These are phyloP conservation scores for Tricharina praecox DNA, from an alignment of 495 filamentous ascomycete species.

Conservation along the genomic window DNA sequence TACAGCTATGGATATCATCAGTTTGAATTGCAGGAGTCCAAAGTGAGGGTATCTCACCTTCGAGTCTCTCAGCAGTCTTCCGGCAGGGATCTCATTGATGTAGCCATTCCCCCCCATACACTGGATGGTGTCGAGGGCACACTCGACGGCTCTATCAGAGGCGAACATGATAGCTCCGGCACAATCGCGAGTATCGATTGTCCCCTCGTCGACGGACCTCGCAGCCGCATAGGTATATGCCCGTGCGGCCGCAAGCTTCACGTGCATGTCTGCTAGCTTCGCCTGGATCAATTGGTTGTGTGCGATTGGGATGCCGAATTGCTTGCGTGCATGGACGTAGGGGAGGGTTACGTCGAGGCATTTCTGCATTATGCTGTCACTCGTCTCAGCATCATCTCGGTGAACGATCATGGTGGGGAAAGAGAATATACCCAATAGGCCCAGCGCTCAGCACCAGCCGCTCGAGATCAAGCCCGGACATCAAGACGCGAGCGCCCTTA, in stretches of 20 bases:
- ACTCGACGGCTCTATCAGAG: slow-evolving; percentile 82
- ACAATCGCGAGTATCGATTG: slow-evolving; percentile 74
- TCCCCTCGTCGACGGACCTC: slow-evolving; percentile 53
- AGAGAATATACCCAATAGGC: slow-evolving; percentile 45
- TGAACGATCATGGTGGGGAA: background rate
- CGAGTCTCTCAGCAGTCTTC: slow-evolving; percentile 67
- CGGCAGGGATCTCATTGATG: slow-evolving; percentile 83
- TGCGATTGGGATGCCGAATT: slow-evolving; percentile 76
- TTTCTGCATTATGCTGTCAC: slow-evolving; percentile 71
- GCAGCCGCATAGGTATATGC: slow-evolving; percentile 69
- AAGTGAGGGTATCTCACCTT: slow-evolving; percentile 33
- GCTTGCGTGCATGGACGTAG: slow-evolving; percentile 74
- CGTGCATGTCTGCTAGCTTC: slow-evolving; percentile 94
- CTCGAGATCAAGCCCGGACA: slow-evolving; percentile 93
- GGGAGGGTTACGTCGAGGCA: slow-evolving; percentile 74
- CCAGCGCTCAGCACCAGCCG: slow-evolving; percentile 83
- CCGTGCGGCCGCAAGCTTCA: slow-evolving; percentile 63
- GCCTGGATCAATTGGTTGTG: slow-evolving; percentile 90
- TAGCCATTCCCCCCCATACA: slow-evolving; percentile 92
- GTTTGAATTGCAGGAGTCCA: background rate
- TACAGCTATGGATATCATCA: slow-evolving; percentile 38
- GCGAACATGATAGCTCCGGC: slow-evolving; percentile 89
- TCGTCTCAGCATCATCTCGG: background rate
- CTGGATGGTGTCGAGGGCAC: slow-evolving; percentile 79
- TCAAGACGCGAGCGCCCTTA: slow-evolving; percentile 72